Evolutionary conservation across 208 protist species (phyloP), one percentile per base, ranked within the genome.

Genomic region (Acanthamoeba royreba): DNA sequence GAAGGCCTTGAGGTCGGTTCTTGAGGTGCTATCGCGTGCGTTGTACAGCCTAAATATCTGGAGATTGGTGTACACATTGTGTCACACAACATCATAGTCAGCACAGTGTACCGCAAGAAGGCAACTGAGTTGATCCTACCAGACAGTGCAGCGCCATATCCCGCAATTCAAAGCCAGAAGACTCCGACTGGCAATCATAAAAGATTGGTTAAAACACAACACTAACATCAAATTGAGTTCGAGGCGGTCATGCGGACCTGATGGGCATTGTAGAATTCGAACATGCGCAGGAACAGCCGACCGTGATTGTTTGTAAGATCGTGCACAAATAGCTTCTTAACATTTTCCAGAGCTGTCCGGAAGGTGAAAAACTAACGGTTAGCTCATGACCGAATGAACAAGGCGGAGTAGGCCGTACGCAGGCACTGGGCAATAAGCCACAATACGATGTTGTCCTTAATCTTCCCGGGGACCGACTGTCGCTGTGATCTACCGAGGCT

Each of bases 351-450:
- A 11, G 83, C 83, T 89, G 42, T 13, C n/a, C n/a, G 31, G 25
- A n/a, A 42, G 42, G 31, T 25, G 61, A 31, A 42, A 42, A 9
- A 38, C 33, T 0, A 11, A 0, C 13, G 13, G 42, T 5, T 52
- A 85, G 15, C 0, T 49, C 25, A 9, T 15, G 19, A 25, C 1
- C n/a, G 35, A 25, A 49, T 63, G 2, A 49, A 38, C 13, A 61
- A 49, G 17, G 1, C 1, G 35, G 3, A 4, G 4, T 47, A 55
- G 45, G 25, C 40, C n/a, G 22, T 89, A 89, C 83, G 83, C 17
- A 89, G 35, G 49, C 83, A 89, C 53, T 89, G 83, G 7, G 53
- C 33, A 53, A 89, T 89, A 22, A 89, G 53, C 83, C 83, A 89
- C 15, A 89, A 43, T 0, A 89, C 83, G 17, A 42, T 22, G 52